These are phyloP conservation scores for Chamaenerion angustifolium DNA, from an alignment of 345 rosid genomes.

Conservation along the genomic window DNA sequence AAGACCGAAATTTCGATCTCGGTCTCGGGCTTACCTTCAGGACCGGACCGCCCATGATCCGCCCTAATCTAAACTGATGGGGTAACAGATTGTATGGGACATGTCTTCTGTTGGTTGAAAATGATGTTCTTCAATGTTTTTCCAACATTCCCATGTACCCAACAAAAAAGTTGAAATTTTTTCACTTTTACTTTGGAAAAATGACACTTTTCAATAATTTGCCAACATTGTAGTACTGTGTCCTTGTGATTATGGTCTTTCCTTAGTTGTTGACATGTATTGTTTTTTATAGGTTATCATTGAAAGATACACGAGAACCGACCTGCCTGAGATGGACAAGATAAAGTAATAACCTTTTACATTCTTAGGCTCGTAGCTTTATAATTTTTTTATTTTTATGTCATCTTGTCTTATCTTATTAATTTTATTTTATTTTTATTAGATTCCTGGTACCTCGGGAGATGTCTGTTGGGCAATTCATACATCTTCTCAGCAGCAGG, in stretches of 20 bases:
- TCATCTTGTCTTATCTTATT: neutral
- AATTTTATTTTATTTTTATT: neutral
- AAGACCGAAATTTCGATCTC: no score
- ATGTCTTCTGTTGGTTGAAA: neutral
- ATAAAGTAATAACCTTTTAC: conserved; percentile 34
- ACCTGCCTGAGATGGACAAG: conserved; percentile 67
- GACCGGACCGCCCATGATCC: no score
- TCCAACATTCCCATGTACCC: neutral
- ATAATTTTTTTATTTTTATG: neutral
- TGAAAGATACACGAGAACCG: conserved; percentile 48
- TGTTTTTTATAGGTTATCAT: conserved; percentile 37
- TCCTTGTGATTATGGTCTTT: neutral
- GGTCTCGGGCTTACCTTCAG: no score
- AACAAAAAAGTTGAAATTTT: no score
- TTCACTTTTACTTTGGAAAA: no score
- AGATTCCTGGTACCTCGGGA: conserved; percentile 81
- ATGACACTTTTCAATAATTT: no score
- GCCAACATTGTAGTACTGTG: no score
- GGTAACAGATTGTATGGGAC: neutral
- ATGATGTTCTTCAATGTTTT: neutral
- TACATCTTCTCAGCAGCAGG: conserved; percentile 57
- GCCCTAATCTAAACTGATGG: no score
- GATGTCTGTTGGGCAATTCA: conserved; percentile 87
- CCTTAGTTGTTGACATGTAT: neutral
- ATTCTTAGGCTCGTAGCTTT: neutral